A percentile compares a stretch with the other conserved stretches of the same genome.
Evolutionary conservation across 2,329 filamentous ascomycete genomes (phyloP).

Genomic region (Claviceps fusiformis): DNA sequence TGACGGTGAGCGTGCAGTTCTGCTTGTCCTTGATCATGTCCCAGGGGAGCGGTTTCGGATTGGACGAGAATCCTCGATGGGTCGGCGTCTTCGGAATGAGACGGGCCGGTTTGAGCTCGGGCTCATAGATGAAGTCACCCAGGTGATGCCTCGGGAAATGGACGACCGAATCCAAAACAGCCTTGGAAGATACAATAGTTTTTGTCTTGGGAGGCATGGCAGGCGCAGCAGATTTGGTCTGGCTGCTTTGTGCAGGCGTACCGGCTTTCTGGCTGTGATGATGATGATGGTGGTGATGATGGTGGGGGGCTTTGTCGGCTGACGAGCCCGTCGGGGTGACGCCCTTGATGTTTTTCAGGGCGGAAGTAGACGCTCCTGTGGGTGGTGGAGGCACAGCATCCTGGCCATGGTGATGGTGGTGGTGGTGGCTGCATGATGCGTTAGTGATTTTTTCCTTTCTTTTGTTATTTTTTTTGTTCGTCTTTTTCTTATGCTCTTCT

Average conservation of each 20-base stretch:
- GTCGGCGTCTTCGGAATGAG: constrained; percentile 27
- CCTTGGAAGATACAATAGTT: constrained; percentile 52
- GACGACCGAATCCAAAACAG: constrained; percentile 58
- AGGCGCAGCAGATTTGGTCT: constrained; percentile 13
- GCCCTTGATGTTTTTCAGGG: constrained; percentile 38
- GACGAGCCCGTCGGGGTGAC: constrained; percentile 31
- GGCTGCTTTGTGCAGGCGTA: constrained; percentile 12
- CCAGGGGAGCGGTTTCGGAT: constrained; percentile 60
- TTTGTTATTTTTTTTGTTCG: background rate
- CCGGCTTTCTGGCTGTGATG: constrained; percentile 24
- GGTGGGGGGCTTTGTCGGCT: constrained; percentile 23
- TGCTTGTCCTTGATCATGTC: constrained; percentile 60
- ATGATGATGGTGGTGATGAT: constrained; percentile 38
- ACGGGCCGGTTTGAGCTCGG: constrained; percentile 43
- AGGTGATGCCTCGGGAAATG: constrained; percentile 64
- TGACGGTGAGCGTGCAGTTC: constrained; percentile 83
- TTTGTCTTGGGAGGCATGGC: constrained; percentile 45
- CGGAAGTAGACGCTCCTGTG: constrained; percentile 19
- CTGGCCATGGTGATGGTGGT: constrained; percentile 41
- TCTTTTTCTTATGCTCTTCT: background rate
- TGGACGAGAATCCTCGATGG: constrained; percentile 34
- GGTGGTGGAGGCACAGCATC: constrained; percentile 32
- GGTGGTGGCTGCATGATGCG: constrained; percentile 30
- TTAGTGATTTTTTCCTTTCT: constrained; percentile 7
- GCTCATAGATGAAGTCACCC: constrained; percentile 70